A percentile compares a stretch with the other conserved stretches of the same genome.
These are phyloP conservation scores for Hanseniaspora thailandica DNA, from an alignment of 805 yeast genomes.

Conservation along the genomic window DNA sequence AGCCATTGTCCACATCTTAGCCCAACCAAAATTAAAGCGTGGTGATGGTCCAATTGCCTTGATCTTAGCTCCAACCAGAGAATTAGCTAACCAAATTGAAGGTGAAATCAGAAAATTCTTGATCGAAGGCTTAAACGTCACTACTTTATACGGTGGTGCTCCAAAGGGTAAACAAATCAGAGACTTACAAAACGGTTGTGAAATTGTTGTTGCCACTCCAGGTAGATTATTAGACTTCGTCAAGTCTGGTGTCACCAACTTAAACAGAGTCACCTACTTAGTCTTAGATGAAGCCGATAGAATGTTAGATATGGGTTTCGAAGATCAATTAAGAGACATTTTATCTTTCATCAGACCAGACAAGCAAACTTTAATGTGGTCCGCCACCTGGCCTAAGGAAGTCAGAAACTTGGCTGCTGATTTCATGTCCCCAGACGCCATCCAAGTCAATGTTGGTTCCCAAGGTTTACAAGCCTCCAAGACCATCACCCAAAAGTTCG, in stretches of 20 bases:
- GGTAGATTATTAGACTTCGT: conserved; percentile 98
- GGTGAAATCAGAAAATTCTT: conserved; percentile 85
- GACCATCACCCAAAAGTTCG: conserved; percentile 85
- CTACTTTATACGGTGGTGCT: conserved; percentile 98
- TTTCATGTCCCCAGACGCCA: conserved; percentile 70
- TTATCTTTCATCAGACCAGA: conserved; percentile 98
- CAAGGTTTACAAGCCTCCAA: conserved; percentile 93
- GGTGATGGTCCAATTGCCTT: conserved; percentile 97
- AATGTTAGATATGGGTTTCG: conserved; percentile 99
- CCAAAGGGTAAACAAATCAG: conserved; percentile 96
- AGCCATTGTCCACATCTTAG: conserved; percentile 92
- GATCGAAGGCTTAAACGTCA: conserved; percentile 86
- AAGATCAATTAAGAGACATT: conserved; percentile 97
- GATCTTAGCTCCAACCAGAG: conserved; percentile 97
- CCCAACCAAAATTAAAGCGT: conserved; percentile 82
- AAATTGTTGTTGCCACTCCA: conserved; percentile 94
- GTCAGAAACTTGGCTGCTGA: conserved; percentile 88
- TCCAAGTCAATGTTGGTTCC: conserved; percentile 94
- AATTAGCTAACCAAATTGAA: conserved; percentile 95
- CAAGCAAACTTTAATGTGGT: conserved; percentile 99
- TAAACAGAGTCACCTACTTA: conserved; percentile 90
- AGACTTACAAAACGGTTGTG: conserved; percentile 89
- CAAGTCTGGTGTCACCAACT: conserved; percentile 86
- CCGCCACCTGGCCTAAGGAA: conserved; percentile 99
- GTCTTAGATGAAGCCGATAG: conserved; percentile 99